phyloP scores from a whole-genome alignment of 139 green algal genomes.

The Limnomonas spitsbergensis region DNA sequence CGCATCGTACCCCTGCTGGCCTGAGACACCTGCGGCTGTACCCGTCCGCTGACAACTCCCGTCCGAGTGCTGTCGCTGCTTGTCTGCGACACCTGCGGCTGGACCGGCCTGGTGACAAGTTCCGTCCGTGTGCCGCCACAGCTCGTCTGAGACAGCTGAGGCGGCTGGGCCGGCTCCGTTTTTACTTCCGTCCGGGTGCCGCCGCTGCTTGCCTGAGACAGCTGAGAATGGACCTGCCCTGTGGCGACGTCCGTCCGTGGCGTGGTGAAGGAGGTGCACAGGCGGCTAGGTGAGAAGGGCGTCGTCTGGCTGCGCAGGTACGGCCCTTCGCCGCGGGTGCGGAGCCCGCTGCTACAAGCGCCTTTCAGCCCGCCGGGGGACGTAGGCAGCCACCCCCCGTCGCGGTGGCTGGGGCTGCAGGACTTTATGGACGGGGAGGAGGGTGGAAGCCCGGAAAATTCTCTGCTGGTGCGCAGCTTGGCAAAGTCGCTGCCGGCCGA shows the following conservation, averaged over 20 bases:
- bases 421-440: background rate
- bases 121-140: too few species aligned
- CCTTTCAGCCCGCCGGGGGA: background rate
- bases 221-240: background rate
- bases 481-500: background rate
- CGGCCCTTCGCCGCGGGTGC: background rate
- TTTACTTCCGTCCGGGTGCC: too few species aligned
- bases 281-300: background rate
- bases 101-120: too few species aligned
- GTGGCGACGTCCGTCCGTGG: background rate
- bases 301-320: background rate
- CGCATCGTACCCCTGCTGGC: too few species aligned
- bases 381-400: background rate
- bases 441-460: background rate
- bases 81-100: too few species aligned
- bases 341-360: background rate
- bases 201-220: too few species aligned
- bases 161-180: too few species aligned
- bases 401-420: background rate
- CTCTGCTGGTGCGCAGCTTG: background rate
- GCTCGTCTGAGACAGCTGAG: too few species aligned
- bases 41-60: too few species aligned
- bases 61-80: too few species aligned
- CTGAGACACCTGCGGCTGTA: too few species aligned
- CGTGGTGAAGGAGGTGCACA: background rate